Percentiles rank a stretch among this genome's conserved stretches.
Conservation (phyloP, 1,284 basidiomycete species). For the Schizophyllum commune region DNA sequence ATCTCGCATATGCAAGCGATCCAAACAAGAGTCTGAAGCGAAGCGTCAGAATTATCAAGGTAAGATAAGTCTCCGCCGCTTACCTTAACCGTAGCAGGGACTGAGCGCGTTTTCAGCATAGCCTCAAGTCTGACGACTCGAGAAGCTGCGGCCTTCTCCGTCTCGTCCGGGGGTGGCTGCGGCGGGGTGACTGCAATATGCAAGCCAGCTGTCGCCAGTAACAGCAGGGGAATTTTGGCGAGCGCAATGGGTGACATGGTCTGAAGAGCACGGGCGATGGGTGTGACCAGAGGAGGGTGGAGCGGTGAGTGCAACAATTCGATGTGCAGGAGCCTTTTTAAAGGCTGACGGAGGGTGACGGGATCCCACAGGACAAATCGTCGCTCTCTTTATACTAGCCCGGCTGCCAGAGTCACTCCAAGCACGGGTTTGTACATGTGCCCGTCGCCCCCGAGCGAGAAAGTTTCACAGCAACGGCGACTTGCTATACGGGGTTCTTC, state of each 20-base stretch:
- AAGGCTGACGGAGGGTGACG: neutral
- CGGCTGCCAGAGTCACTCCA: slow-evolving; percentile 8
- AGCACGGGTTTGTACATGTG: neutral
- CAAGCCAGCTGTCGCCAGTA: slow-evolving; percentile 28
- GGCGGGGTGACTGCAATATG: slow-evolving; percentile 33
- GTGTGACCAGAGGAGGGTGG: neutral
- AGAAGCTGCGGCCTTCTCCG: slow-evolving; percentile 18
- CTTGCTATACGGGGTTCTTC: too few relatives aligned
- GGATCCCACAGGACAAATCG: slow-evolving; percentile 10
- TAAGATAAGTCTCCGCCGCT: neutral
- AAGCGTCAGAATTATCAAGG: slow-evolving; percentile 12
- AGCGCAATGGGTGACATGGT: slow-evolving; percentile 16
- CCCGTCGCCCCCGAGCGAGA: too few relatives aligned
- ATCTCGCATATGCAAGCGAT: slow-evolving; percentile 18
- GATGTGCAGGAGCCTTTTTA: slow-evolving; percentile 7
- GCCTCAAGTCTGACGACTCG: slow-evolving; percentile 25
- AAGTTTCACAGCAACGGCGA: too few relatives aligned
- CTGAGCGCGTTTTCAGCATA: slow-evolving; percentile 25
- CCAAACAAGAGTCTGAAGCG: slow-evolving; percentile 27
- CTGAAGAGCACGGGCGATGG: slow-evolving; percentile 1
- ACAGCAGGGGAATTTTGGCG: slow-evolving; percentile 27
- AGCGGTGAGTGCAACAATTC: slow-evolving; percentile 1
- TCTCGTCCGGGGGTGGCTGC: slow-evolving; percentile 26
- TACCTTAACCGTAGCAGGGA: slow-evolving; percentile 26
- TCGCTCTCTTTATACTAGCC: slow-evolving; percentile 8